Evolutionary conservation across 352 stramenopile species (phyloP), one percentile per base, ranked within the genome.

Genomic region (Phytophthora capsici): DNA sequence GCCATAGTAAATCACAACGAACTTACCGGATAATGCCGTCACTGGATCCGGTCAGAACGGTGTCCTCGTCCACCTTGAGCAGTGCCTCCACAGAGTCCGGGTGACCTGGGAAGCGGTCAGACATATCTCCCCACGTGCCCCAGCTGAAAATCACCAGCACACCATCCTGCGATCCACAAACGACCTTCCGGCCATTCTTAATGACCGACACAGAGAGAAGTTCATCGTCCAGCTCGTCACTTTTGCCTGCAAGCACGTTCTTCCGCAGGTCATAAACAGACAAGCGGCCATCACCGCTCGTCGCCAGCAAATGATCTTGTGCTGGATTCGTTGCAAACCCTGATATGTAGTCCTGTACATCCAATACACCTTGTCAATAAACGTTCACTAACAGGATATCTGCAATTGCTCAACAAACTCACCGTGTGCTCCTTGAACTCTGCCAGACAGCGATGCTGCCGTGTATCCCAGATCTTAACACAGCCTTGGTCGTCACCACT

Each of bases 1-100:
- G 12, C 28, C 41, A n/a, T n/a, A n/a, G n/a, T n/a, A n/a, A n/a
- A n/a, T n/a, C 25, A 26, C 4, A 30, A 48, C 12, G 61, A 60
- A 74, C 78, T 25, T 67, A 93, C 84, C 96, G 84, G 58, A 99
- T 89, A 52, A 98, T 91, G 9, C 96, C 96, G 71, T 99, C 96
- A 51, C 91, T 98, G 16, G 93, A 98, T 34, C 96, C 97, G 3
- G 97, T 99, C 26, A 99, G 79, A 9, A 99, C 63, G 3, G 96
- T 99, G 72, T 98, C 95, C 75, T 99, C 96, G 62, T 99, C 96
- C 47, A 99, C 84, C 71, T 98, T 98, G 1, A 99, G 73, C 9
- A 99, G 65, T 1, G 93, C 82, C 58, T 99, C 96, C 26, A 99
- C 91, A 22, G 88, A 98, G 30, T 97, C 82, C 2, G 97, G 96